Conservation (phyloP, 352 stramenopile species). For the Globisporangium ultimum region DNA sequence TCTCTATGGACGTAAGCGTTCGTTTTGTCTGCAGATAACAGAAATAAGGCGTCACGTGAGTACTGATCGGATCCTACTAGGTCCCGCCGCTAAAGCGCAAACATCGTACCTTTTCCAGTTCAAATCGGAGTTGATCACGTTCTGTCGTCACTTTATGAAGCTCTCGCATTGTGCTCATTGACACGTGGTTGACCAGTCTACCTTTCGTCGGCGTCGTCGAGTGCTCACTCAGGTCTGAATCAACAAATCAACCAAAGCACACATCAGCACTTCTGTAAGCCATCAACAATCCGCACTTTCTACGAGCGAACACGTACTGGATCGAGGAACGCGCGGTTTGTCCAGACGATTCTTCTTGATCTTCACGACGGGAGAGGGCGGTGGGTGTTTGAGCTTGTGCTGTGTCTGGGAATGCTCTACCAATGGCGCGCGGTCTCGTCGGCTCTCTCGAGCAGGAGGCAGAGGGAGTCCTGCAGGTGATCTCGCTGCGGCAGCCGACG, state of each 20-base stretch:
- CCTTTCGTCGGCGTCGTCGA: conserved; percentile 13
- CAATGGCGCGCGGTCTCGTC: too few relatives aligned
- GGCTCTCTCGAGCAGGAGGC: not conserved
- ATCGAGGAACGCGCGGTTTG: conserved; percentile 5
- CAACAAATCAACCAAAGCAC: not conserved
- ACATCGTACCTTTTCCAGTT: conserved; percentile 52
- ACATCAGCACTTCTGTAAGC: not conserved
- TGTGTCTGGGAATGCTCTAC: conserved; percentile 2
- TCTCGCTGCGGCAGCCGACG: not conserved
- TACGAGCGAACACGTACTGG: conserved; percentile 7
- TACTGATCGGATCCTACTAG: too few relatives aligned
- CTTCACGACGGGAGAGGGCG: conserved; percentile 3
- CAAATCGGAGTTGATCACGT: conserved; percentile 73
- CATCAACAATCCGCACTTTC: not conserved
- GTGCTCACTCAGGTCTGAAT: conserved; percentile 21
- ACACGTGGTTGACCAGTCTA: conserved; percentile 13
- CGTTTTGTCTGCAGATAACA: conserved; percentile 28
- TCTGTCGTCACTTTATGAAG: conserved; percentile 65
- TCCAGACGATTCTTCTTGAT: conserved; percentile 9
- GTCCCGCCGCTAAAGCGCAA: not conserved
- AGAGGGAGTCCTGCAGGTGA: not conserved
- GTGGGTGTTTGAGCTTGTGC: not conserved
- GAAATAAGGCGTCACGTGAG: too few relatives aligned
- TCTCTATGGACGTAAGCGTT: conserved; percentile 34
- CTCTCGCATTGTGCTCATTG: conserved; percentile 38